Evolutionary conservation across 768 basidiomycete genomes (phyloP).

Genomic region (Leccinellum albellum): DNA sequence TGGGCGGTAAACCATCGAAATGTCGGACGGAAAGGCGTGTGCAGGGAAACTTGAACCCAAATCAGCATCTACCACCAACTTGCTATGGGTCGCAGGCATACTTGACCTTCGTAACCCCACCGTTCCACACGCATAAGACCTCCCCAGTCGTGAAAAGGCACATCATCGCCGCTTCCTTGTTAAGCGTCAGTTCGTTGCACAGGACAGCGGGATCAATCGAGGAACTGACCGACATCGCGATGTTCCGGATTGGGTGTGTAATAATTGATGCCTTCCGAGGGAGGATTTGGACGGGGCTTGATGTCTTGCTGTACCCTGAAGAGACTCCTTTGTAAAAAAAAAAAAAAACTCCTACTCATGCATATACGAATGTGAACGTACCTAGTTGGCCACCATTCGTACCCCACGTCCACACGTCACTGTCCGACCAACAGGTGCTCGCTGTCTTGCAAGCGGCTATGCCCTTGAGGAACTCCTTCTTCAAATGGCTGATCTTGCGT

Average conservation of each 20-base stretch:
- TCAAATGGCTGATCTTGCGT: constrained; percentile 71
- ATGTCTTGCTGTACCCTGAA: constrained; percentile 70
- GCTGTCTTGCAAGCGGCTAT: constrained; percentile 84
- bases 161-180: constrained; percentile 78
- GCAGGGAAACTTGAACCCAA: constrained; percentile 58
- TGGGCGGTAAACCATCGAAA: constrained; percentile 68
- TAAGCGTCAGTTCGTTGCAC: background rate
- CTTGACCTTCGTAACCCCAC: constrained; percentile 72
- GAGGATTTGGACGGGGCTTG: constrained; percentile 69
- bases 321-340: background rate
- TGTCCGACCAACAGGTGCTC: constrained; percentile 83
- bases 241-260: constrained; percentile 60
- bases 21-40: constrained; percentile 71
- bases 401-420: constrained; percentile 84
- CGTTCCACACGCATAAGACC: constrained; percentile 80
- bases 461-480: constrained; percentile 75
- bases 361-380: constrained; percentile 25
- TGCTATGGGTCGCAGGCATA: constrained; percentile 29
- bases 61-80: background rate
- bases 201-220: background rate
- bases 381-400: constrained; percentile 92
- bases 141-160: constrained; percentile 78
- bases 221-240: constrained; percentile 67
- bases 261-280: constrained; percentile 83
- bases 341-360: no score